Conservation (phyloP, 139 green algal genomes). For the Microglena sp. region DNA sequence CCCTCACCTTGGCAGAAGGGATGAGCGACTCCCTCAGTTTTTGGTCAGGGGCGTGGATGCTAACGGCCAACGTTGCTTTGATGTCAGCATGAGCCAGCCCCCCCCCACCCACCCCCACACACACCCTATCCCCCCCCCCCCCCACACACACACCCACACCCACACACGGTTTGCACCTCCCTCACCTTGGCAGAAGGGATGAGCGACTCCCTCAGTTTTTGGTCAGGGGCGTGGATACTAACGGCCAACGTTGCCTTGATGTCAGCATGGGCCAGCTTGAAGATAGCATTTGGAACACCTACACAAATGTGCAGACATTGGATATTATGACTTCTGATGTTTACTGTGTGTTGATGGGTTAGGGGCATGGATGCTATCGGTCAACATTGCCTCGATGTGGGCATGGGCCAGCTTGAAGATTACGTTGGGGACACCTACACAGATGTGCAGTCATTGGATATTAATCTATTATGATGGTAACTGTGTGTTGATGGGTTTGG, state of each 20-base stretch:
- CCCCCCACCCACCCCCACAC: too few species aligned
- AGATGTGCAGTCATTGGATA: too few species aligned
- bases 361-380: too few species aligned
- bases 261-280: slow-evolving; percentile 42
- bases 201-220: slow-evolving; percentile 58
- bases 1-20: slow-evolving; percentile 45
- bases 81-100: too few species aligned
- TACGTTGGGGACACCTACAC: slow-evolving; percentile 37
- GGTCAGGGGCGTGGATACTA: slow-evolving; percentile 74
- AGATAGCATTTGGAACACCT: slow-evolving; percentile 44
- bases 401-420: slow-evolving; percentile 47
- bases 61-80: neutral
- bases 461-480: too few species aligned
- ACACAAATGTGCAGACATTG: too few species aligned
- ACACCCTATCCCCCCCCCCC: neutral
- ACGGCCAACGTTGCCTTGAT: slow-evolving; percentile 73
- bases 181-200: slow-evolving; percentile 46
- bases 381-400: slow-evolving; percentile 49
- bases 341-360: too few species aligned
- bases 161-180: too few species aligned
- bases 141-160: slow-evolving; percentile 3
- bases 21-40: slow-evolving; percentile 52
- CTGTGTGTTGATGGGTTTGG: too few species aligned
- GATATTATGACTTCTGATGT: too few species aligned
- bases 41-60: slow-evolving; percentile 24